Conservation (phyloP, 768 basidiomycete genomes). For the Lanmaoa pseudosensibilis region DNA sequence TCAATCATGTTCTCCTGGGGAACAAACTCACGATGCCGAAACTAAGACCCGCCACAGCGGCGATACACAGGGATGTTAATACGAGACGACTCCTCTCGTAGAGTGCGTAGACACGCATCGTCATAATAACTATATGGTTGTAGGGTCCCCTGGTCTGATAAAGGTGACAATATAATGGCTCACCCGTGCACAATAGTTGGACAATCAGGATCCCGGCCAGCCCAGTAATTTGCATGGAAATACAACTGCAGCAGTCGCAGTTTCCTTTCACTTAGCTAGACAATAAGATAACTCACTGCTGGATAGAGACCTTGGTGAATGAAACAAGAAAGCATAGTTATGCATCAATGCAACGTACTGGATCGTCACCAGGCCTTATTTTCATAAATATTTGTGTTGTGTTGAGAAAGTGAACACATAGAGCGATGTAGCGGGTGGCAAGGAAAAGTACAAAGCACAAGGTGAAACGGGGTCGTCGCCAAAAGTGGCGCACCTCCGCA, state of each 20-base stretch:
- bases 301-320: not conserved
- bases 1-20: too few relatives aligned
- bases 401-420: conserved; percentile 41
- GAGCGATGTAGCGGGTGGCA: conserved; percentile 42
- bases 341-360: conserved; percentile 7
- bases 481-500: conserved; percentile 44
- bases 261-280: not conserved
- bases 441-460: conserved; percentile 41
- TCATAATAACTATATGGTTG: conserved; percentile 13
- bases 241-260: conserved; percentile 1
- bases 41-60: not conserved
- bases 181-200: conserved; percentile 14
- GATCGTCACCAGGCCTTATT: not conserved
- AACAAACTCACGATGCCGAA: conserved; percentile 9
- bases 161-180: not conserved
- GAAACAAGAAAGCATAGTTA: too few relatives aligned
- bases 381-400: conserved; percentile 37
- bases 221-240: not conserved
- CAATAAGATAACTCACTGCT: conserved; percentile 12
- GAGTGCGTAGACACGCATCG: conserved; percentile 23
- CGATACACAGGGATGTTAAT: not conserved
- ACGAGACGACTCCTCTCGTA: conserved; percentile 9
- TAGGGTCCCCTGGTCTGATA: not conserved
- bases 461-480: conserved; percentile 35
- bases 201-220: conserved; percentile 3